Base-by-base conservation (phyloP, 23 red algal genomes). In the Gracilaria caudata region DNA sequence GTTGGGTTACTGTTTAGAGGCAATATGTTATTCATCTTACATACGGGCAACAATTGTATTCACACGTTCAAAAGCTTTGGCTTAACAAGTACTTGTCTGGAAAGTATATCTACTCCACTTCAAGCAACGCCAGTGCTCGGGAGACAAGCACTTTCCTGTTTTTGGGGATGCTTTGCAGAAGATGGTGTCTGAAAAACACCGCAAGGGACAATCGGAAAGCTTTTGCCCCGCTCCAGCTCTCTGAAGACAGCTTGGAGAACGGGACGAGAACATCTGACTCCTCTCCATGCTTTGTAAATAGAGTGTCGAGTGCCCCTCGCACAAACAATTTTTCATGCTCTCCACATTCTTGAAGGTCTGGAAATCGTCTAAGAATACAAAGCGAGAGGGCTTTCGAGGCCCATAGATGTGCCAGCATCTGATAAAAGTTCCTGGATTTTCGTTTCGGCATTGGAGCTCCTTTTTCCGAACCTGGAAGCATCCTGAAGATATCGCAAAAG, bases 401-500 rank as follows among this genome's bases (percentile, higher is more conserved):
- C 80, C 80, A 84, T 21, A 87, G 45, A 46, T 77, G 46, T 13
- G 68, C 83, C 12, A 87, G 83, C 46, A 87, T 38, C n/a, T 77
- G 66, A 11, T 43, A 61, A 40, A 43, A 87, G 65, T 87, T 75
- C 46, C 68, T n/a, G 21, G 47, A 37, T 77, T 77, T 87, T 34
- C 83, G 53, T 23, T 32, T 59, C 4, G 71, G 63, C 83, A 77
- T 76, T 43, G 83, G 71, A 17, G 19, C 43, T 37, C 33, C 71
- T 16, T 87, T 87, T 32, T 59, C 68, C 29, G 30, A 40, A 24
- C 83, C 71, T n/a, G 58, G 64, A 37, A 77, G 63, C 57, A 53
- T 61, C 51, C 63, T 66, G 23, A 90, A 70, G 77, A 70, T 59
- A 34, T 90, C 86, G 46, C 86, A 90, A 23, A 79, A 81, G 7